Evolutionary conservation across 2,329 filamentous ascomycete species (phyloP), one percentile per base, ranked within the genome.

Genomic region (Coniella vitis): DNA sequence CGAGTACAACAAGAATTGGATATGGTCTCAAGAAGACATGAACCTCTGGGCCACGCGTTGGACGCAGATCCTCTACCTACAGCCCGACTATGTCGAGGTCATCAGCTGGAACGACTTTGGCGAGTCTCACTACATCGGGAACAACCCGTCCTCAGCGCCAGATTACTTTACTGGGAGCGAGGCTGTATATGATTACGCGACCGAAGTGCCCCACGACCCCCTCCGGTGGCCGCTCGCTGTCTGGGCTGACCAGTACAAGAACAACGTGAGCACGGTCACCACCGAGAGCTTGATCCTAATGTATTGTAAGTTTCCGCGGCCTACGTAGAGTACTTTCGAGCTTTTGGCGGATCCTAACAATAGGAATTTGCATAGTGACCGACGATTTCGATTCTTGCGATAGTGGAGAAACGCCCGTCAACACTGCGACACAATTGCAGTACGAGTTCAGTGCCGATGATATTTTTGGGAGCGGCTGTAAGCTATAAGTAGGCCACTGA

Each of bases 31-130:
- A 76, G 14, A 79, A 83, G n/a, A 38, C 16, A 38, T 20, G 7
- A 20, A 73, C 48, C 62, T 84, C 12, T 85, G 81, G 79, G 73
- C 70, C 53, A 67, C 78, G 48, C 73, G 80, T 8, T 83, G 79
- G 80, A 63, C 69, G 9, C 57, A 69, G 72, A 45, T 81, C 16
- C 59, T 78, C 12, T 82, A 78, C 75, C 69, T 69, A 47, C 64
- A 74, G 42, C 71, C 73, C 16, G 79, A 74, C 36, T 69, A 69
- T 19, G 37, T 60, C 16, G 55, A 64, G 54, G 66, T 70, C 47
- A 61, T 70, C 35, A 66, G 65, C 16, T 63, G 60, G 72, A 78
- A 78, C 54, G 76, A 79, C 53, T 79, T 68, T 49, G 75, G 75
- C 16, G 76, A 79, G 57, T 69, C 72, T 1, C 72, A 76, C 56